Base-by-base conservation (phyloP, 1,284 basidiomycete genomes). In the Salmacisia buchloeana region DNA sequence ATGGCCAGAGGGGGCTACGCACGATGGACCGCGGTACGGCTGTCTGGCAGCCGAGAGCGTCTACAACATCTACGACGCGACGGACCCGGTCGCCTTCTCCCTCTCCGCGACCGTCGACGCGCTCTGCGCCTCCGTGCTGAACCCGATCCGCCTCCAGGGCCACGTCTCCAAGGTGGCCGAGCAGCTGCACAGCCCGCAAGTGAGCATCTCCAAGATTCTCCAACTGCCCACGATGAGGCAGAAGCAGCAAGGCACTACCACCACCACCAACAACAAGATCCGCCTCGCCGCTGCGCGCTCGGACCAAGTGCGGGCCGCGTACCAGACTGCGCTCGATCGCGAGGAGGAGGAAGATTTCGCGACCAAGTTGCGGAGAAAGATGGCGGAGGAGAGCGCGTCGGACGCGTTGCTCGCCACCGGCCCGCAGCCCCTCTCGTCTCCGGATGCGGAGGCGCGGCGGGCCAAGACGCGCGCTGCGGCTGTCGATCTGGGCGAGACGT, bases 41-140 rank as follows among this genome's bases (percentile, higher is more conserved):
- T 73, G 71, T 36, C 46, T 73, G 54, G 71, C 71, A 13, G 60
- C 69, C 4, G 65, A 72, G 43, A 66, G 59, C 29, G 61, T 75
- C 21, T 77, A 75, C 61, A 77, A 76, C 58, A 65, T 79, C 39
- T 82, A 80, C 64, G 75, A 79, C 52, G 70, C 76, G 7, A 77
- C 79, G 3, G 82, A 82, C 61, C 81, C 82, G 0, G 80, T 82
- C 7, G 81, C 80, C 3, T 81, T 80, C 65, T 70, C 73, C 62
- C 72, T 81, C 9, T 79, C 76, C 39, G 75, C 81, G 2, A 76
- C 76, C 9, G 80, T 80, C 36, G 81, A 82, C 60, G 67, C 69
- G 0, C 61, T 66, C 1, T 81, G 81, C 54, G 73, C 81, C 33
- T 75, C 76, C 45, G 56, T 81, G 2, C 68, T 81, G 59, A 75